Evolutionary conservation across 2,329 filamentous ascomycete species (phyloP).

Genomic region (Thielaviopsis cerberus): DNA sequence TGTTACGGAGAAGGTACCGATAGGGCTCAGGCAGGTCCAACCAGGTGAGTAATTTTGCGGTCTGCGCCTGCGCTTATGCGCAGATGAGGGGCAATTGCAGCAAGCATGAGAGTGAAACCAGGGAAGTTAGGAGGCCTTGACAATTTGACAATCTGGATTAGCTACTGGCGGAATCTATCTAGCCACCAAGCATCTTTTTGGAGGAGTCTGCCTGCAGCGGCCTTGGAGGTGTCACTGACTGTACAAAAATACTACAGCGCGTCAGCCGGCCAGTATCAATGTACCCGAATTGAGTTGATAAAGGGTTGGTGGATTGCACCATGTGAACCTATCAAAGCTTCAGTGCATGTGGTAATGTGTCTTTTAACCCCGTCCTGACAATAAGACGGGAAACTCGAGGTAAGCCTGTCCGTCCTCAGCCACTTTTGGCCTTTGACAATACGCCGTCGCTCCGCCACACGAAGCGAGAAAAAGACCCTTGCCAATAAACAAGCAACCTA

Average conservation of each 20-base stretch:
- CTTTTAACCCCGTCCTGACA: background rate
- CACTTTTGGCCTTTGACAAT: background rate
- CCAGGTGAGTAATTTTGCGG: background rate
- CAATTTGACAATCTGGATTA: background rate
- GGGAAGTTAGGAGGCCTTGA: background rate
- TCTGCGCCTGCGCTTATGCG: background rate
- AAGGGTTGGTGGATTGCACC: background rate
- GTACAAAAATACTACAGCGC: background rate
- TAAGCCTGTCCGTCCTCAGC: background rate
- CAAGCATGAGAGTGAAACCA: background rate
- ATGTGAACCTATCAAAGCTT: background rate
- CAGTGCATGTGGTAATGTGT: background rate
- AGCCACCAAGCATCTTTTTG: background rate
- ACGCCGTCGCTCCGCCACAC: background rate
- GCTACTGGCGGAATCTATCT: background rate
- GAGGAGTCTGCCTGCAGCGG: background rate
- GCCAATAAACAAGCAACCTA: background rate
- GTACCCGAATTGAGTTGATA: background rate
- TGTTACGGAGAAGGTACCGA: background rate
- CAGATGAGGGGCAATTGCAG: background rate
- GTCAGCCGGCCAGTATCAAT: background rate
- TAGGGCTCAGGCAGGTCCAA: too few relatives aligned
- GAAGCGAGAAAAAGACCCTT: background rate
- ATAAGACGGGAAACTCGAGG: background rate
- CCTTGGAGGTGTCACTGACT: background rate